Base-by-base conservation (phyloP, 345 rosid genomes). In the Capsella bursapastoris region DNA sequence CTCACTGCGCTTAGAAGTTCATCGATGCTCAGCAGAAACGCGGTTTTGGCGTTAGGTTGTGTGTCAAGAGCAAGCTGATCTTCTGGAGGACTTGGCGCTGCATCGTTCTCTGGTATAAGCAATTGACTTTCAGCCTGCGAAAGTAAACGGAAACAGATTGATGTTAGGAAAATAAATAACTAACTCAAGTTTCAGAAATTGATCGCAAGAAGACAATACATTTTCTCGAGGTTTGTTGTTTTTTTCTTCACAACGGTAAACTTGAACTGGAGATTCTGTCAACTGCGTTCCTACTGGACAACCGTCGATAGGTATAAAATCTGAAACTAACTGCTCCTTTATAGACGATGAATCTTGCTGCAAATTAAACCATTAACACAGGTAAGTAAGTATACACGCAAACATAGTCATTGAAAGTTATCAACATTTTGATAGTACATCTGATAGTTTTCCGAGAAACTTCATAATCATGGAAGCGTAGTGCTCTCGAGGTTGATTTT, bases 1-100 rank as follows among this genome's bases (percentile, higher is more conserved):
- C 94, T 85, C 66, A 90, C 96, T 29, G 85, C 79, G 73, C 64
- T 71, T 50, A 88, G 77, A 82, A 88, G 87, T 70, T 88, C 86
- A 70, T 84, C 87, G 31, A 86, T 81, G 66, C 88, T 88, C 31
- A 86, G 64, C 68, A 90, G 88, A 56, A 65, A 74, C 2, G 73
- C 79, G 66, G 70, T 75, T 76, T 77, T 80, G 28, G 48, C 35
- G 6, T 43, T 66, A 51, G 77, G 79, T 68, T 45, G 74, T 57
- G 64, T 38, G 53, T 71, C 75, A 57, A 53, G 50, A 72, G 80
- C 68, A 50, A 71, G 61, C 73, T 84, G 89, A 13, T 82, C 80
- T 72, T 80, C 87, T 37, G 75, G 34, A 64, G 80, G 70, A 78
- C 49, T 58, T 4, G 80, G 77, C 38, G 50, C 53, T 74, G 45